A percentile compares a stretch with the other conserved stretches of the same genome.
Evolutionary conservation across 2,329 filamentous ascomycete species (phyloP).

Genomic region (Verticillium nubilum): DNA sequence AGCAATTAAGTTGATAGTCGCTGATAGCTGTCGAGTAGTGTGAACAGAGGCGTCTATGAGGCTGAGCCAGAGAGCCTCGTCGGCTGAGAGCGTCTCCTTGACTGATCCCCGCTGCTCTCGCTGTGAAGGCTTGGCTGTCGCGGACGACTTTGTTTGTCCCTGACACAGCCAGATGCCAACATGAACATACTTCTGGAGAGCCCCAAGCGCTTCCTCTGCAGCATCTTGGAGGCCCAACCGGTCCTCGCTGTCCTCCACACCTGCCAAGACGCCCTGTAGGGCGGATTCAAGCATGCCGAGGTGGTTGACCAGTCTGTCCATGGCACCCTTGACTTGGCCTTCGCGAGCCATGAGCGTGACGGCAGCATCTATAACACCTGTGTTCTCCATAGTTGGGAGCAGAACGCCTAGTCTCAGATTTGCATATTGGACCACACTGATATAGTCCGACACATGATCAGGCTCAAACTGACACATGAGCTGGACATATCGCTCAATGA

Average conservation of each 20-base stretch:
- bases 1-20: slow-evolving; percentile 37
- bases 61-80: slow-evolving; percentile 55
- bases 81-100: slow-evolving; percentile 40
- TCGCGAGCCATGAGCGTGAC: slow-evolving; percentile 87
- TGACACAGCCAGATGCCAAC: slow-evolving; percentile 97
- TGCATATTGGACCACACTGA: slow-evolving; percentile 68
- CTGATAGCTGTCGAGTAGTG: slow-evolving; percentile 59
- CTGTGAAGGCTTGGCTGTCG: slow-evolving; percentile 37
- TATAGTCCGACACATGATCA: slow-evolving; percentile 77
- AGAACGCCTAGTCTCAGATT: slow-evolving; percentile 69
- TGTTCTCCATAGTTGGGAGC: slow-evolving; percentile 82
- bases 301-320: slow-evolving; percentile 79
- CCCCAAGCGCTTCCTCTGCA: slow-evolving; percentile 67
- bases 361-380: slow-evolving; percentile 85
- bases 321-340: slow-evolving; percentile 75
- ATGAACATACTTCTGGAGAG: slow-evolving; percentile 81
- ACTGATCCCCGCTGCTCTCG: slow-evolving; percentile 43
- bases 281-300: slow-evolving; percentile 74
- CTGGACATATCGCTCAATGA: slow-evolving; percentile 80
- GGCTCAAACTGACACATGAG: slow-evolving; percentile 87
- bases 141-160: slow-evolving; percentile 65
- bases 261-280: slow-evolving; percentile 66
- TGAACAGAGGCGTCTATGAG: slow-evolving; percentile 56
- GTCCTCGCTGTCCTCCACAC: slow-evolving; percentile 50
- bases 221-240: slow-evolving; percentile 51